phyloP scores from a whole-genome alignment of 2,329 filamentous ascomycete genomes.

The Blastomyces parvus region DNA sequence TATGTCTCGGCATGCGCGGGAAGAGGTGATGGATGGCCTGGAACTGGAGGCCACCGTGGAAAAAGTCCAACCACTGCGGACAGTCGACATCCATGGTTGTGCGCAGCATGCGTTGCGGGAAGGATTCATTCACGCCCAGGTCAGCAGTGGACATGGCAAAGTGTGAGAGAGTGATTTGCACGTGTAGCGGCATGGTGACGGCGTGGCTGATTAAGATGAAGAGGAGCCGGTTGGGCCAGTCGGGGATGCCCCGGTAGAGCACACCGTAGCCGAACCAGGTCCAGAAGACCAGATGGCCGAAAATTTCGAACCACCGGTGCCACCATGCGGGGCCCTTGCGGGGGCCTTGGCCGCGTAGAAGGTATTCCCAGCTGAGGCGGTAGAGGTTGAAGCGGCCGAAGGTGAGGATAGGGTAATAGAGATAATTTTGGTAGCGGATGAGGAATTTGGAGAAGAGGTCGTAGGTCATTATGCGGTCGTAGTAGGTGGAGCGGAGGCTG shows the following conservation, averaged over 20 bases:
- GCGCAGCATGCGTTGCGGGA: conserved; percentile 80
- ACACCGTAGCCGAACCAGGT: conserved; percentile 76
- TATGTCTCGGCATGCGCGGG: conserved; percentile 74
- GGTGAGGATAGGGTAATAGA: conserved; percentile 72
- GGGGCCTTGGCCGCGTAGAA: conserved; percentile 60
- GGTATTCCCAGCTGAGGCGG: conserved; percentile 66
- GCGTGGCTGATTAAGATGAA: conserved; percentile 76
- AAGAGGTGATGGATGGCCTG: conserved; percentile 82
- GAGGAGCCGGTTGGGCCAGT: conserved; percentile 56
- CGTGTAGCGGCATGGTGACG: conserved; percentile 69
- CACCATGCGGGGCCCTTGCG: conserved; percentile 69
- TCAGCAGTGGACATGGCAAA: conserved; percentile 91
- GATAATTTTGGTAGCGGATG: conserved; percentile 65
- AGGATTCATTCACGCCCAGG: conserved; percentile 72
- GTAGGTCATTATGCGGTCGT: conserved; percentile 69
- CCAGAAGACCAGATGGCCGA: conserved; percentile 74
- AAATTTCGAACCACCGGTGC: conserved; percentile 72
- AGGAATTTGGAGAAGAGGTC: conserved; percentile 63
- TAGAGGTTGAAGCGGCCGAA: conserved; percentile 86
- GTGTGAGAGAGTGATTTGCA: conserved; percentile 85
- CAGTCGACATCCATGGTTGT: conserved; percentile 93
- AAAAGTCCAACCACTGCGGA: conserved; percentile 76
- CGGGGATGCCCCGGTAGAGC: conserved; percentile 62
- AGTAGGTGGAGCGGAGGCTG: conserved; percentile 68
- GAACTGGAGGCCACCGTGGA: conserved; percentile 83